Base-by-base conservation (phyloP, 2,329 filamentous ascomycete species). In the Furcasterigmium sp. region DNA sequence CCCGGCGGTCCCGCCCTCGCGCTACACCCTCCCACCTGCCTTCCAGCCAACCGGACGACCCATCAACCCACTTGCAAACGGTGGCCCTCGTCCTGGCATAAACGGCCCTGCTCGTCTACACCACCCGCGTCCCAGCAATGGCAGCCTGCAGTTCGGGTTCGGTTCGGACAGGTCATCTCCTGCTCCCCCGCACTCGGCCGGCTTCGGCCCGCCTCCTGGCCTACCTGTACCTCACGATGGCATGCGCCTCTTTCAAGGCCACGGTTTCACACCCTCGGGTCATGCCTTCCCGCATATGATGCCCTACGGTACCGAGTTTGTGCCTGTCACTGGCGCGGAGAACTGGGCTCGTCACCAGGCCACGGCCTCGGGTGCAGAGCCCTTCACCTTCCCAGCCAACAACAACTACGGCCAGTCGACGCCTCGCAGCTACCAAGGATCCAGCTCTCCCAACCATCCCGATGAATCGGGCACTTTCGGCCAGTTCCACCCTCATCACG, bases 381-480 rank as follows among this genome's bases (percentile, higher is more conserved):
- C 64, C 5, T 15, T 8, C 63, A 62, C 43, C 53, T 51, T 35
- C 51, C 54, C 5, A 55, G 19, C 37, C 23, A 29, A n/a, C n/a
- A 62, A 59, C 49, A 65, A 62, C 50, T 75, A 76, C 53, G 73
- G 72, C 3, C 74, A 78, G 2, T 70, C 73, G 2, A 80, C 77
- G 2, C 74, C 78, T 4, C 78, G 78, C 48, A 82, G 78, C 58
- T 80, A 79, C 53, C 79, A 80, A 43, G 78, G 73, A 28, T 82
- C 80, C 3, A 79, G 81, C 47, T 70, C 76, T 28, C 80, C 78
- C 2, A 67, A 62, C 5, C 69, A 70, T 35, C 67, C 63, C 14
- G 72, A 71, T 30, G 71, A 75, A 11, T 65, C 62, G 23, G 65
- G 62, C 44, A 57, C 67, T 42, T 65, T 61, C 42, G 62, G 59